Percentiles rank a stretch among this genome's conserved stretches.
Evolutionary conservation across 2,329 filamentous ascomycete genomes (phyloP).

Genomic region (Claviceps monticola): DNA sequence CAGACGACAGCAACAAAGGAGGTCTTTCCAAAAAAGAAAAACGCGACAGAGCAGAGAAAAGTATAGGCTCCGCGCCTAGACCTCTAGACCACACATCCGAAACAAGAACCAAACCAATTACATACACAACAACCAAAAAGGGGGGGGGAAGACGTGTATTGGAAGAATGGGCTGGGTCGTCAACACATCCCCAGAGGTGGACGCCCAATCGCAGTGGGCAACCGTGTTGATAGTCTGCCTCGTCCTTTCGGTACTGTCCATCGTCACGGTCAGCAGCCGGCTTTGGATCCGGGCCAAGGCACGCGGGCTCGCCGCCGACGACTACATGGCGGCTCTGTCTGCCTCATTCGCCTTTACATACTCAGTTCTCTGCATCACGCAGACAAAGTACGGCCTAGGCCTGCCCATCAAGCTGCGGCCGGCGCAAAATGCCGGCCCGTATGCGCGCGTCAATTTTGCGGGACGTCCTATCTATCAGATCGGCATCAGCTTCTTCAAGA

Average conservation of each 20-base stretch:
- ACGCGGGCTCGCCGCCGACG: constrained; percentile 32
- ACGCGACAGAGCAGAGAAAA: no score
- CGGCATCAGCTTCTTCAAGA: constrained; percentile 43
- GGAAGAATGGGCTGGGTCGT: constrained; percentile 34
- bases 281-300: constrained; percentile 27
- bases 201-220: constrained; percentile 32
- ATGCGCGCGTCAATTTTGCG: constrained; percentile 36
- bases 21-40: no score
- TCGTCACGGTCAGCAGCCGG: constrained; percentile 25
- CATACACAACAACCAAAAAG: no score
- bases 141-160: no score
- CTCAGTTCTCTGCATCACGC: constrained; percentile 34
- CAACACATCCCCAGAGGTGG: constrained; percentile 32
- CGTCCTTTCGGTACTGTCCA: constrained; percentile 29
- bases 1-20: neutral
- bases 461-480: constrained; percentile 40
- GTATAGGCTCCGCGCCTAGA: no score
- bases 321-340: constrained; percentile 28
- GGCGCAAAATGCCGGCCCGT: constrained; percentile 25
- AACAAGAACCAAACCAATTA: no score
- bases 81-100: no score
- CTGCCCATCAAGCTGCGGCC: constrained; percentile 31
- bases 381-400: constrained; percentile 39
- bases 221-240: constrained; percentile 35
- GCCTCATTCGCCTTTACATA: constrained; percentile 34